phyloP scores from a whole-genome alignment of 305 asterid species.

The Plantago coronopus region DNA sequence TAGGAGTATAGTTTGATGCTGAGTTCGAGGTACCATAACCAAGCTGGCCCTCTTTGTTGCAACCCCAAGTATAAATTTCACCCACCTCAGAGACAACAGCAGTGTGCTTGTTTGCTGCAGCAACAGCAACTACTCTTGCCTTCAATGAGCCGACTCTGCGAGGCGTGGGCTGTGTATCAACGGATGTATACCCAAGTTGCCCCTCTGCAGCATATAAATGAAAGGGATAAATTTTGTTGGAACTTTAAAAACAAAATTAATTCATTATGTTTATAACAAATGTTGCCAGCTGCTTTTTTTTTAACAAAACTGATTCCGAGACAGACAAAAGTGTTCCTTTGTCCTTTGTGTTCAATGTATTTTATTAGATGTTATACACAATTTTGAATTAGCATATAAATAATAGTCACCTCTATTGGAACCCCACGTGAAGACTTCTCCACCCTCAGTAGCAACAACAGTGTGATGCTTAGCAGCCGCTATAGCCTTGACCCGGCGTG shows the following conservation, averaged over 20 bases:
- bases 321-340: slow-evolving; percentile 15
- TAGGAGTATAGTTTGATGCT: slow-evolving; percentile 87
- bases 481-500: slow-evolving; percentile 74
- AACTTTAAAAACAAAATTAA: slow-evolving; percentile 15
- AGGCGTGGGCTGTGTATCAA: slow-evolving; percentile 94
- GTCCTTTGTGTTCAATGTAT: background rate
- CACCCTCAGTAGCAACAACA: slow-evolving; percentile 85
- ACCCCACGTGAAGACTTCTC: slow-evolving; percentile 99
- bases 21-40: slow-evolving; percentile 98
- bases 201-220: slow-evolving; percentile 70
- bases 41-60: slow-evolving; percentile 99
- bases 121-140: slow-evolving; percentile 72
- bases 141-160: slow-evolving; percentile 86
- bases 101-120: slow-evolving; percentile 98
- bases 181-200: slow-evolving; percentile 98
- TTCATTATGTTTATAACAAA: slow-evolving; percentile 7
- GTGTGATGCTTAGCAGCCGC: slow-evolving; percentile 99
- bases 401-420: slow-evolving; percentile 94
- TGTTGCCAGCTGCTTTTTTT: slow-evolving; percentile 17
- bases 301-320: slow-evolving; percentile 8
- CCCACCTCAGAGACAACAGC: slow-evolving; percentile 87
- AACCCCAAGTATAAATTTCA: slow-evolving; percentile 97
- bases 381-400: too few species aligned
- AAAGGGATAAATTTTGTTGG: slow-evolving; percentile 15
- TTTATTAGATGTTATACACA: slow-evolving; percentile 10